These are phyloP conservation scores for Micractinium sp. DNA, from an alignment of 139 green algal species.

Conservation along the genomic window DNA sequence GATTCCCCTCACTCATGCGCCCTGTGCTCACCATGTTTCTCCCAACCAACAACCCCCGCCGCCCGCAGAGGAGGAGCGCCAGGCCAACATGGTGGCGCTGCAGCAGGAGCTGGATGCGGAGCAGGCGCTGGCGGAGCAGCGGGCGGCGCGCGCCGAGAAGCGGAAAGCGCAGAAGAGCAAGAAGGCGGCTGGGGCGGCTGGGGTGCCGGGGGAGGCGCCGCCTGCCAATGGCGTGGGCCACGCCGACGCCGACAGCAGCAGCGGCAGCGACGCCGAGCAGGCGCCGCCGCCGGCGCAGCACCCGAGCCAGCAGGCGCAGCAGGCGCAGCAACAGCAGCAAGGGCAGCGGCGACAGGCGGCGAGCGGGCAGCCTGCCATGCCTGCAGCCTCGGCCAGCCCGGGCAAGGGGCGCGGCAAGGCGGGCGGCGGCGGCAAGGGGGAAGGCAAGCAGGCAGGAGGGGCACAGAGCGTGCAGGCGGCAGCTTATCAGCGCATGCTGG, in stretches of 20 bases:
- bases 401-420: not conserved
- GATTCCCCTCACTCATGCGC: no score
- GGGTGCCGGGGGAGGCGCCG: not conserved
- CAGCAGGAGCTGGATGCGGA: constrained; percentile 19
- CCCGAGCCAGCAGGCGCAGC: not conserved
- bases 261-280: not conserved
- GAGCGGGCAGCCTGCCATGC: not conserved
- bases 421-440: not conserved
- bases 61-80: constrained; percentile 9
- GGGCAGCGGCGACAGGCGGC: not conserved
- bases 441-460: not conserved
- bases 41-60: no score
- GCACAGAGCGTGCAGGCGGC: not conserved
- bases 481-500: constrained; percentile 17
- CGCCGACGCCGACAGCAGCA: not conserved
- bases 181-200: not conserved
- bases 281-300: not conserved
- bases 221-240: not conserved
- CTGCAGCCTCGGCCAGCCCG: not conserved
- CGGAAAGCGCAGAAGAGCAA: constrained; percentile 5
- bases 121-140: not conserved
- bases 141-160: constrained; percentile 6
- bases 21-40: no score
- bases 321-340: not conserved
- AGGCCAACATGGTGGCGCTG: constrained; percentile 32